Percentiles rank a stretch among this genome's conserved stretches.
Conservation (phyloP, 306 rosid species). For the Chamaecrista fasciculata region DNA sequence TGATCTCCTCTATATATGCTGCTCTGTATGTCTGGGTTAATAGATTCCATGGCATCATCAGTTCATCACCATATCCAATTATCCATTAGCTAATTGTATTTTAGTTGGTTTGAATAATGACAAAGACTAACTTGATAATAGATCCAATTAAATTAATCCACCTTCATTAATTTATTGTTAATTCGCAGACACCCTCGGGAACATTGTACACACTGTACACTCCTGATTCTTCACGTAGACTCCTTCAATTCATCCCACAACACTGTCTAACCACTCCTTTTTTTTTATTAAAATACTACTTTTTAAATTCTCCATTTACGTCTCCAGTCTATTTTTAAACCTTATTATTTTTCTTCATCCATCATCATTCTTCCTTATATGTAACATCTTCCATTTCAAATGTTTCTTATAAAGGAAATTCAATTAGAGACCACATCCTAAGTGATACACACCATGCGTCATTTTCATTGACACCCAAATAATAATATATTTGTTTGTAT, state of each 20-base stretch:
- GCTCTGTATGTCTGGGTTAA: background rate
- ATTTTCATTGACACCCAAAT: background rate
- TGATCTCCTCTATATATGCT: no score
- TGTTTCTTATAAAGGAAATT: background rate
- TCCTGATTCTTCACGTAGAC: conserved; percentile 44
- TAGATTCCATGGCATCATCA: background rate
- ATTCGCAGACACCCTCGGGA: conserved; percentile 28
- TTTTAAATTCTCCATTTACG: background rate
- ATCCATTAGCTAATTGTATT: background rate
- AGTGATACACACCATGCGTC: no score
- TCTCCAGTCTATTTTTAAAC: background rate
- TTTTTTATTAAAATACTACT: conserved; percentile 4
- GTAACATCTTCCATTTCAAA: no score
- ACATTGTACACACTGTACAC: conserved; percentile 18
- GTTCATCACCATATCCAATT: background rate
- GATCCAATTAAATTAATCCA: no score
- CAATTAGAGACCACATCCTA: background rate
- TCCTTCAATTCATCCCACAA: conserved; percentile 30
- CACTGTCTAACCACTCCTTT: conserved; percentile 9
- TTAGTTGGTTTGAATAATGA: background rate
- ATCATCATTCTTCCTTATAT: background rate
- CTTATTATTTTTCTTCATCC: no score
- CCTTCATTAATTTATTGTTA: conserved; percentile 1
- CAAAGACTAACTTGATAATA: background rate
- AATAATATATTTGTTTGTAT: no score